phyloP scores from a whole-genome alignment of 1,284 basidiomycete genomes.

The Pascua sp. region DNA sequence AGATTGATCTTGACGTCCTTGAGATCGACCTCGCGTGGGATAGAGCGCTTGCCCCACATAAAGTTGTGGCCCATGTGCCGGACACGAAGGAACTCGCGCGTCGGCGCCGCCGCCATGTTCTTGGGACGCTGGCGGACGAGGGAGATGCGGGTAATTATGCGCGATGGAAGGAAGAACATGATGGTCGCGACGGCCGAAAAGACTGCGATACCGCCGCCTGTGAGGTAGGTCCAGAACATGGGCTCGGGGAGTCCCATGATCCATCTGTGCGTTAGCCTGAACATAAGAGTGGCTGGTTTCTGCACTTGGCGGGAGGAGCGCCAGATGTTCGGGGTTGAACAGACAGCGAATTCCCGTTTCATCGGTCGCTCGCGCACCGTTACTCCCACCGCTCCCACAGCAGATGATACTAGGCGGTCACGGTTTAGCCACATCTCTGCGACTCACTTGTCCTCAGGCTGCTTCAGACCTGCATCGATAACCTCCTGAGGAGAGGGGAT shows the following conservation, averaged over 20 bases:
- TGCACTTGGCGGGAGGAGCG: too few relatives aligned
- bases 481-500: conserved; percentile 8
- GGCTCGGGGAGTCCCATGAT: conserved; percentile 9
- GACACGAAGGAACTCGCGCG: conserved; percentile 11
- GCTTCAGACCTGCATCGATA: not conserved
- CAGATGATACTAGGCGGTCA: too few relatives aligned
- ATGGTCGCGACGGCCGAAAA: conserved; percentile 2
- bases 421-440: too few relatives aligned
- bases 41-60: not conserved
- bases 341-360: too few relatives aligned
- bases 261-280: conserved; percentile 5
- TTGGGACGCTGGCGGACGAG: conserved; percentile 8
- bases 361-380: too few relatives aligned
- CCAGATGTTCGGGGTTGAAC: too few relatives aligned
- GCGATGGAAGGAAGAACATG: conserved; percentile 6
- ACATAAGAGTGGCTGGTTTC: not conserved
- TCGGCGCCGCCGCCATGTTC: not conserved
- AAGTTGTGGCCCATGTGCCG: conserved; percentile 8
- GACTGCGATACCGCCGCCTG: conserved; percentile 2
- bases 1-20: conserved; percentile 4
- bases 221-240: conserved; percentile 5
- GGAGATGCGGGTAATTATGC: conserved; percentile 14
- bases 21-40: conserved; percentile 10
- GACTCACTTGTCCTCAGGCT: conserved; percentile 7
- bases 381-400: too few relatives aligned